These are phyloP conservation scores for Dioscorea alata DNA, from an alignment of 106 monocot species.

Conservation along the genomic window DNA sequence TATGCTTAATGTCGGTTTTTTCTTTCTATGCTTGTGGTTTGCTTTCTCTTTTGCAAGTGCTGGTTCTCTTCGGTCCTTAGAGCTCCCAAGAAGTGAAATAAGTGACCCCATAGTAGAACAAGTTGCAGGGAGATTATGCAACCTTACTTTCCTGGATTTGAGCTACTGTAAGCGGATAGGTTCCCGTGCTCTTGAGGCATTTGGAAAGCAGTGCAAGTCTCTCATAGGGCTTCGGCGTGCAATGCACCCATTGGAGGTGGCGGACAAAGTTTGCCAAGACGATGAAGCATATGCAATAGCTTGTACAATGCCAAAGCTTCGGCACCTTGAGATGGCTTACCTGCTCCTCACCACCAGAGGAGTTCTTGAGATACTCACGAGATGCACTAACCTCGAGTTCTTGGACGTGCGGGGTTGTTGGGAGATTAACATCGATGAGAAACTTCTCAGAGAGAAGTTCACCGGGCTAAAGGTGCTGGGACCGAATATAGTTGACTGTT, in stretches of 20 bases:
- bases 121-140: constrained; percentile 45
- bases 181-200: constrained; percentile 56
- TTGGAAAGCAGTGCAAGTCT: constrained; percentile 66
- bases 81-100: constrained; percentile 76
- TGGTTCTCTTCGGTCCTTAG: constrained; percentile 53
- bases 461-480: constrained; percentile 56
- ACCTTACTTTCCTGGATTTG: constrained; percentile 74
- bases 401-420: constrained; percentile 84
- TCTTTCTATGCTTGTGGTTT: background rate
- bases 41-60: constrained; percentile 41
- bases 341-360: constrained; percentile 51
- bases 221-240: constrained; percentile 49
- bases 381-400: constrained; percentile 61
- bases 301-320: constrained; percentile 63
- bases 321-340: constrained; percentile 72
- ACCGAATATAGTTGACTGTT: constrained; percentile 55
- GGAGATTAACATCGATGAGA: constrained; percentile 76
- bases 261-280: constrained; percentile 60
- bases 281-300: constrained; percentile 89
- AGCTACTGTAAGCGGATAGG: constrained; percentile 87
- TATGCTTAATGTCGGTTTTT: background rate
- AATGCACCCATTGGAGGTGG: constrained; percentile 75
- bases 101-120: constrained; percentile 65
- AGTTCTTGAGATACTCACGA: constrained; percentile 63
- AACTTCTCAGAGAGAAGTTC: constrained; percentile 52